These are phyloP conservation scores for Schizophyllum amplum DNA, from an alignment of 1,284 basidiomycete genomes.

Conservation along the genomic window DNA sequence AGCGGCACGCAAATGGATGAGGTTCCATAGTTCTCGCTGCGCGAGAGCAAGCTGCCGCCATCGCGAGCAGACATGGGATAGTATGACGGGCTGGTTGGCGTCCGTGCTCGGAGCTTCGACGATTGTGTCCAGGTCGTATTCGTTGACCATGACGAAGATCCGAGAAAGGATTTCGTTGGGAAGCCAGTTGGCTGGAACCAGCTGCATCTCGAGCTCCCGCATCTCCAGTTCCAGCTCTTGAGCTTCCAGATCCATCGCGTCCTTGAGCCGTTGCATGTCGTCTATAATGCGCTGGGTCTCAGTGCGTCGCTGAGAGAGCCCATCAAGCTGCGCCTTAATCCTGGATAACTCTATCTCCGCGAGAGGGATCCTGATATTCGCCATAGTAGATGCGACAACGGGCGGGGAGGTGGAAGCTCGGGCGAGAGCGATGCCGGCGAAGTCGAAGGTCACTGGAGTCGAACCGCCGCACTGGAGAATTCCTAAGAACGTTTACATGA, in stretches of 20 bases:
- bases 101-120: slow-evolving; percentile 27
- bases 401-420: no score
- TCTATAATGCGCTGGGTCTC: not conserved
- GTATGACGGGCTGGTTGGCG: slow-evolving; percentile 25
- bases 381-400: no score
- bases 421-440: no score
- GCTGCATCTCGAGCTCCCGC: not conserved
- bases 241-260: no score
- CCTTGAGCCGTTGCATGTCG: not conserved
- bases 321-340: not conserved
- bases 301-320: not conserved
- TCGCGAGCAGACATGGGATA: slow-evolving; percentile 39
- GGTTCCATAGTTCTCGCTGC: slow-evolving; percentile 36
- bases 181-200: not conserved
- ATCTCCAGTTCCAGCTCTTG: not conserved
- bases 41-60: slow-evolving; percentile 36
- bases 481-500: no score
- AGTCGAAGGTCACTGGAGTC: no score
- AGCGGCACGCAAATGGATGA: slow-evolving; percentile 20
- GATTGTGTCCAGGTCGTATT: slow-evolving; percentile 26
- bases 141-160: not conserved
- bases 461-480: no score
- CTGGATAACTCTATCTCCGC: not conserved
- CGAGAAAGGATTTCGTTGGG: not conserved
- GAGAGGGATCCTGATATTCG: not conserved